Conservation (phyloP, 1,284 basidiomycete genomes). For the Rhizoctonia solani region DNA sequence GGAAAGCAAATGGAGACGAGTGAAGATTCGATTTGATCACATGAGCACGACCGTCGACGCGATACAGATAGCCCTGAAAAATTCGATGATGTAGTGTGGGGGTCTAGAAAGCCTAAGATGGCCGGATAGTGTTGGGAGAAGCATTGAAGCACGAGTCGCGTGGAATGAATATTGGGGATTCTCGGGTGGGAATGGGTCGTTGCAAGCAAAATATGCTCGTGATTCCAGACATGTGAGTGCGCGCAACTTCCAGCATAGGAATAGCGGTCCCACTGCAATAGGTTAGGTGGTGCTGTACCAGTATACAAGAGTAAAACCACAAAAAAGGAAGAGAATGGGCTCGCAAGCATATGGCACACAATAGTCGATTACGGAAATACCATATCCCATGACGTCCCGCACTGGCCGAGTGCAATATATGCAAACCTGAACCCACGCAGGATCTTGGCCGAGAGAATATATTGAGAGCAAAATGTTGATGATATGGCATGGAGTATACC, state of each 20-base stretch:
- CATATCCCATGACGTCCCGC: conserved; percentile 19
- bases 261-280: conserved; percentile 5
- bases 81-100: conserved; percentile 3
- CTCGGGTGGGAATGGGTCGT: background rate
- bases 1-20: conserved; percentile 5
- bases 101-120: background rate
- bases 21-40: conserved; percentile 17
- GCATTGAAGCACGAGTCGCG: conserved; percentile 1
- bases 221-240: conserved; percentile 2
- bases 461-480: background rate
- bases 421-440: background rate
- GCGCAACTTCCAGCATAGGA: conserved; percentile 8
- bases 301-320: background rate
- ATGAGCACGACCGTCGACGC: conserved; percentile 26
- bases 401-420: too few relatives aligned
- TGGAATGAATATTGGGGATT: conserved; percentile 8
- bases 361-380: background rate
- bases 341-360: conserved; percentile 13
- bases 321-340: background rate
- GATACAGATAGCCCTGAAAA: conserved; percentile 29
- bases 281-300: too few relatives aligned
- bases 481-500: background rate
- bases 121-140: background rate
- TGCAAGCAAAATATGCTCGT: background rate
- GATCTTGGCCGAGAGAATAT: background rate